Conservation (phyloP, 352 stramenopile species). For the Phytophthora kernoviae region DNA sequence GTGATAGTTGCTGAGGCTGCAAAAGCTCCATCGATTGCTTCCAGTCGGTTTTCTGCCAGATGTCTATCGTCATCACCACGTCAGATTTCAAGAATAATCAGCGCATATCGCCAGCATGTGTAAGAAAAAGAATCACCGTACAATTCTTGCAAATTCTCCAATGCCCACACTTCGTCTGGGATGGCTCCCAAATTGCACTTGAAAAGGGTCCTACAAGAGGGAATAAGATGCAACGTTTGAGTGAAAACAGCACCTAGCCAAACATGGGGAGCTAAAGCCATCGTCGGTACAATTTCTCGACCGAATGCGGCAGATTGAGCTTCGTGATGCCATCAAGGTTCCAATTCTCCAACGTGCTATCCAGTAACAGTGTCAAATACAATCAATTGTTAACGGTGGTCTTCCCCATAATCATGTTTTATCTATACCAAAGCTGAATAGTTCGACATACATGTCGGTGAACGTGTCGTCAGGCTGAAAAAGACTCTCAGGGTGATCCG, state of each 20-base stretch:
- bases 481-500: conserved; percentile 42
- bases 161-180: conserved; percentile 43
- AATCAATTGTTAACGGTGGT: no score
- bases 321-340: conserved; percentile 42
- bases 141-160: conserved; percentile 53
- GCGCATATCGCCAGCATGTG: background rate
- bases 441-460: conserved; percentile 46
- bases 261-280: conserved; percentile 1
- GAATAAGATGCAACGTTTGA: conserved; percentile 2
- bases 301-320: conserved; percentile 54
- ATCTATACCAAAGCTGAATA: background rate
- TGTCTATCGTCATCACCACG: conserved; percentile 33
- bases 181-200: conserved; percentile 54
- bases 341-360: conserved; percentile 71
- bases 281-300: conserved; percentile 54
- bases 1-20: conserved; percentile 34
- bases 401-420: no score
- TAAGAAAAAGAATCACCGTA: conserved; percentile 23
- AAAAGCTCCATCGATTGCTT: conserved; percentile 35
- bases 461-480: conserved; percentile 56
- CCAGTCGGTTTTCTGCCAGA: conserved; percentile 51
- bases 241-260: background rate
- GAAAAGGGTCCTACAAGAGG: conserved; percentile 37
- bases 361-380: background rate
- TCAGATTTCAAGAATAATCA: conserved; percentile 6